Conservation (phyloP, 306 rosid genomes). For the Dalbergia oliveri region DNA sequence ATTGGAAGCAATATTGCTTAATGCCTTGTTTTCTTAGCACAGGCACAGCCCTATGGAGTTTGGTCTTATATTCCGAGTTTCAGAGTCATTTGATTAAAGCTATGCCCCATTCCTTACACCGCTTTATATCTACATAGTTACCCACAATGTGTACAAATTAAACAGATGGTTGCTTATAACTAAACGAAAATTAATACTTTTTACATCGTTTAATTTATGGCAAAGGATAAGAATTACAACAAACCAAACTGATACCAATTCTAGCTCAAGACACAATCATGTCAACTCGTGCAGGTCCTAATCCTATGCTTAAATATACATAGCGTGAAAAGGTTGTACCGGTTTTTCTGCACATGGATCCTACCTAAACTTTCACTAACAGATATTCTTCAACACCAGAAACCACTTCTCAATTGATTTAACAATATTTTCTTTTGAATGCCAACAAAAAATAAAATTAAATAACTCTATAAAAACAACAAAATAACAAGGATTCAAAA, state of each 20-base stretch:
- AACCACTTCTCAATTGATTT: background rate
- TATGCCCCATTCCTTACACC: conserved; percentile 6
- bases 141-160: background rate
- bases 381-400: background rate
- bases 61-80: conserved; percentile 7
- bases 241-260: background rate
- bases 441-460: too few species aligned
- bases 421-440: background rate
- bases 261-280: conserved; percentile 15
- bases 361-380: background rate
- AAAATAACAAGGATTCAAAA: background rate
- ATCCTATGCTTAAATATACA: background rate
- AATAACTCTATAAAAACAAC: background rate
- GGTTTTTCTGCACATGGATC: background rate
- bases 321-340: background rate
- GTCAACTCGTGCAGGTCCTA: background rate
- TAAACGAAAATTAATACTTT: background rate
- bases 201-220: background rate
- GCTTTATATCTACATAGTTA: conserved; percentile 7
- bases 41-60: conserved; percentile 1
- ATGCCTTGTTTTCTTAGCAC: background rate
- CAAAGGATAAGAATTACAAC: background rate
- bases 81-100: conserved; percentile 23
- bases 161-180: background rate
- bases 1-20: background rate